Base-by-base conservation (phyloP, 1,284 basidiomycete species). In the Cerioporus squamosus region DNA sequence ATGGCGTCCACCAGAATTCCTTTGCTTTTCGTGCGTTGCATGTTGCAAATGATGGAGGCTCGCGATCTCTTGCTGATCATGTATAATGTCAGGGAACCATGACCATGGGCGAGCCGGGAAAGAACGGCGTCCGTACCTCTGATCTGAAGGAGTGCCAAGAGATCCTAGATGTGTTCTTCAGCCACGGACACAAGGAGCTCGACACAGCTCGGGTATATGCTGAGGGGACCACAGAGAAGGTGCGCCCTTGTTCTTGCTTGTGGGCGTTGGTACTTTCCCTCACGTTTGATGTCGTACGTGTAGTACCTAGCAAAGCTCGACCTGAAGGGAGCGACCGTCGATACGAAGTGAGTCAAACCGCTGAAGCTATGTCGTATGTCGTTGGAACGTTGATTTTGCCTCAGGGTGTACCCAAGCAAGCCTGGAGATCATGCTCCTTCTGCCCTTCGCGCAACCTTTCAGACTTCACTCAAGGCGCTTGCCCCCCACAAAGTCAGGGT, bases 181-280 rank as follows among this genome's bases (percentile, higher is more conserved):
- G 65, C 10, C 65, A 77, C 49, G 79, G 80, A 2, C 72, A 80
- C 60, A 74, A 65, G 23, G 81, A 83, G 62, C 53, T 85, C 31
- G 83, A 85, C 49, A 83, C 82, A 0, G 80, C 81, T 1, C 69
- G 79, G 17, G 64, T 78, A 54, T 86, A 86, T 55, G 79, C 69
- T 1, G 75, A 77, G 23, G 82, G 81, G 5, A 84, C 81, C 0
- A 80, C 84, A 0, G 83, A 85, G 65, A 67, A 77, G 66, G 81
- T 80, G 51, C 31, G 62, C 54, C 22, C 22, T 9, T 15, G 33
- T 36, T 36, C 33, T 36, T n/a, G n/a, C 12, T 36, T 29, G 3
- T 29, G 9, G 26, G 26, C 26, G n/a, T n/a, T n/a, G n/a, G n/a
- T n/a, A n/a, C n/a, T n/a, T n/a, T n/a, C n/a, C n/a, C n/a, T n/a